These are phyloP conservation scores for Castanea mollissima DNA, from an alignment of 306 rosid genomes.

Conservation along the genomic window DNA sequence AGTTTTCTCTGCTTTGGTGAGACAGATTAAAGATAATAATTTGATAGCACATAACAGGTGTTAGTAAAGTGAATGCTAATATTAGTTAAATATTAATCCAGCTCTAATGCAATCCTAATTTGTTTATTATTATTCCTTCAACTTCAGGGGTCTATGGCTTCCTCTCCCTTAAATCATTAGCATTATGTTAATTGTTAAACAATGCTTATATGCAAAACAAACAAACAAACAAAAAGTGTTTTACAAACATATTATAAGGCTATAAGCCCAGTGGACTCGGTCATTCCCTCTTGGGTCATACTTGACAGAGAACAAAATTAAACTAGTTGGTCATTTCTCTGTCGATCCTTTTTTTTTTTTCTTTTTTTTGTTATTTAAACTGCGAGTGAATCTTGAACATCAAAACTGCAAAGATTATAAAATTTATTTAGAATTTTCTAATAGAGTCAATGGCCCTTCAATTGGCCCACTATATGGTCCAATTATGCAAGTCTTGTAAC, in stretches of 20 bases:
- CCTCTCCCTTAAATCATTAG: no score
- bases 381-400: conserved; percentile 16
- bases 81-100: not conserved
- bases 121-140: not conserved
- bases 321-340: conserved; percentile 3
- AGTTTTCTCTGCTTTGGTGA: not conserved
- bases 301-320: not conserved
- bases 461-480: conserved; percentile 6
- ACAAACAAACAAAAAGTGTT: not conserved
- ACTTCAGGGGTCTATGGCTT: not conserved
- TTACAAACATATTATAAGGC: not conserved
- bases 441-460: conserved; percentile 8
- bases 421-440: conserved; percentile 4
- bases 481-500: conserved; percentile 13
- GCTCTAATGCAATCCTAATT: not conserved
- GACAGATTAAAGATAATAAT: not conserved
- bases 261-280: conserved; percentile 11
- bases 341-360: not conserved
- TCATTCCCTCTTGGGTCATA: conserved; percentile 7
- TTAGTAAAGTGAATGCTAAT: not conserved
- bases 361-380: not conserved
- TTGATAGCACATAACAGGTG: not conserved
- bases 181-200: no score
- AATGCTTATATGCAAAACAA: not conserved
- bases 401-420: conserved; percentile 9